phyloP scores from a whole-genome alignment of 73 alveolate genomes.

The Paramecium tetraurelia region DNA sequence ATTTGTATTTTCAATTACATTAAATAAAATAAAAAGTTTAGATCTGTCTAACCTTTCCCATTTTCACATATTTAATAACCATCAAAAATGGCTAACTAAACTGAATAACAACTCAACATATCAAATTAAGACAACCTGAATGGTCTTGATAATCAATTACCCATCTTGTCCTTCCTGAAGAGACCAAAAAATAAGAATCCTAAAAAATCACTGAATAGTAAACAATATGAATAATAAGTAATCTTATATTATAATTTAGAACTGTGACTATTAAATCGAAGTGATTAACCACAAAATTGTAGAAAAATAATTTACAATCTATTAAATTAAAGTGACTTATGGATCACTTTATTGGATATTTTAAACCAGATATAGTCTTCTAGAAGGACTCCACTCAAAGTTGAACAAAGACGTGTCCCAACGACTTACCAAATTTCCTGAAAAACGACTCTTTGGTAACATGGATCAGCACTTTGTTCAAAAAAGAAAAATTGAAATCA shows the following conservation, averaged over 20 bases:
- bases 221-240: not conserved
- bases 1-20: not conserved
- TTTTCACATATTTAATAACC: not conserved
- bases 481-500: not conserved
- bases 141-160: not conserved
- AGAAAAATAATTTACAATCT: not conserved
- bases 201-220: not conserved
- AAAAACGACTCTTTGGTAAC: conserved; percentile 17
- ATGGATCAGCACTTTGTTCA: not conserved
- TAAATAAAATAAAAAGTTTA: not conserved
- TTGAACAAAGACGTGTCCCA: not conserved
- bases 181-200: not conserved
- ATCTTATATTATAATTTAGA: not conserved
- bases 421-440: not conserved
- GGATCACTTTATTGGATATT: conserved; percentile 22
- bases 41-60: conserved; percentile 56
- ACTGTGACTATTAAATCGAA: not conserved
- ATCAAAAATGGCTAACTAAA: conserved; percentile 28
- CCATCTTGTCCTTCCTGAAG: conserved; percentile 27
- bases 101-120: not conserved
- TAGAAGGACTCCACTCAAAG: not conserved
- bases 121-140: not conserved
- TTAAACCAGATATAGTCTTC: conserved; percentile 20
- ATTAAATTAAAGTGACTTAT: not conserved
- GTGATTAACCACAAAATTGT: not conserved